Evolutionary conservation across 192 early-diverging fungal genomes (phyloP).

Genomic region (Allomyces macrogynus): DNA sequence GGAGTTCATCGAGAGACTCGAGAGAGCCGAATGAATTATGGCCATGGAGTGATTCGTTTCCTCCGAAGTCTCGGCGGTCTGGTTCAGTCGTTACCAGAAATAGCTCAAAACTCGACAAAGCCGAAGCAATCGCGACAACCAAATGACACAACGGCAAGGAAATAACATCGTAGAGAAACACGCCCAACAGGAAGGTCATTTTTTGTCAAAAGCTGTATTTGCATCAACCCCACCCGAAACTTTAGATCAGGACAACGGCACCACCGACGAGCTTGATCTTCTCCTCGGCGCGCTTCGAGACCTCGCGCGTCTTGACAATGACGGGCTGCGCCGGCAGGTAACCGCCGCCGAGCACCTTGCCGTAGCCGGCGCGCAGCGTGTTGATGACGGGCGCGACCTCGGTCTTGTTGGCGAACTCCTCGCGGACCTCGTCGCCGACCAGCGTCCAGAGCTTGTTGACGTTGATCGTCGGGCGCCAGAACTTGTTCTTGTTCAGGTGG

Average conservation of each 20-base stretch:
- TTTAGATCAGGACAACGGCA: conserved; percentile 22
- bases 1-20: no score
- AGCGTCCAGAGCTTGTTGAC: conserved; percentile 85
- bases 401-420: conserved; percentile 56
- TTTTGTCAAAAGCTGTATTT: no score
- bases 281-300: conserved; percentile 82
- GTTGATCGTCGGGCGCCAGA: conserved; percentile 75
- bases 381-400: conserved; percentile 88
- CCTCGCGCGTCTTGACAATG: conserved; percentile 86
- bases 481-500: conserved; percentile 83
- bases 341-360: conserved; percentile 94
- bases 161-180: no score
- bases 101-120: no score
- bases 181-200: no score
- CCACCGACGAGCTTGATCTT: conserved; percentile 98
- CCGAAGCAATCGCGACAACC: no score
- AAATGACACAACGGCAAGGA: no score
- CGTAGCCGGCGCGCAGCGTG: conserved; percentile 58
- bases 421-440: conserved; percentile 65
- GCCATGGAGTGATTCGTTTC: no score
- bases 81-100: no score
- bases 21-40: no score
- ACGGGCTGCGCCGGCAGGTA: conserved; percentile 67
- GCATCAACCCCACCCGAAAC: no score
- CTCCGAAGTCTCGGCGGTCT: no score